These are phyloP conservation scores for Breynia disticha DNA, from an alignment of 441 rosid species.

Conservation along the genomic window DNA sequence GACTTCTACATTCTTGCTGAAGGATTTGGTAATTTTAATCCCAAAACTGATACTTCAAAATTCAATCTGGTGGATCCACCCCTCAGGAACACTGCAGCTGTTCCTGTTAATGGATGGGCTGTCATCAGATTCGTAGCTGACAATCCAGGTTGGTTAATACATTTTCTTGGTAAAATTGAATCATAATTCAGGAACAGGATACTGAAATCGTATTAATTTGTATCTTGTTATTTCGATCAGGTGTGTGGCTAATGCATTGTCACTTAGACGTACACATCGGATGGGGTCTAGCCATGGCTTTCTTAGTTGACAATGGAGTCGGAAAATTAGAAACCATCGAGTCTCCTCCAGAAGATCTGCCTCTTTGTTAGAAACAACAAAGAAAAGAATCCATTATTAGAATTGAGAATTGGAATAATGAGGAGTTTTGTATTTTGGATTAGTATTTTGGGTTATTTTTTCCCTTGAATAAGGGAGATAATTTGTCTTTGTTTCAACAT, in stretches of 20 bases:
- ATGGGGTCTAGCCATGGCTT: conserved; percentile 79
- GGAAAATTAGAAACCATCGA: conserved; percentile 43
- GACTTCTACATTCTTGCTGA: conserved; percentile 66
- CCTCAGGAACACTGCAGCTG: conserved; percentile 63
- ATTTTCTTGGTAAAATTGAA: not conserved
- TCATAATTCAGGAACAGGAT: not conserved
- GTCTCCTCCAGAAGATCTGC: conserved; percentile 67
- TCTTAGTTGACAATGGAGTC: conserved; percentile 65
- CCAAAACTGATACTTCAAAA: conserved; percentile 42
- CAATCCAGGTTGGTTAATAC: conserved; percentile 52
- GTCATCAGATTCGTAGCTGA: conserved; percentile 80
- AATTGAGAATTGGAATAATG: too few species aligned
- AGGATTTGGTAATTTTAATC: conserved; percentile 77
- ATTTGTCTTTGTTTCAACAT: too few species aligned
- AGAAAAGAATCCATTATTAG: too few species aligned
- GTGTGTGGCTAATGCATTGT: conserved; percentile 87
- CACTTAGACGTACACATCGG: conserved; percentile 81
- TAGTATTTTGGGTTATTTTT: too few species aligned
- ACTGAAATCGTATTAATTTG: not conserved
- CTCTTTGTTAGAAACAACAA: conserved; percentile 31
- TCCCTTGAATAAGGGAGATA: too few species aligned
- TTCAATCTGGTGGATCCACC: conserved; percentile 87
- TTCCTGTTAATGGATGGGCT: conserved; percentile 77
- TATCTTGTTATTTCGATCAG: conserved; percentile 18
- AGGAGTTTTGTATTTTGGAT: too few species aligned